Percentiles rank a stretch among this genome's conserved stretches.
Conservation (phyloP, 768 basidiomycete species). For the Leucosporidium creatinivorum region DNA sequence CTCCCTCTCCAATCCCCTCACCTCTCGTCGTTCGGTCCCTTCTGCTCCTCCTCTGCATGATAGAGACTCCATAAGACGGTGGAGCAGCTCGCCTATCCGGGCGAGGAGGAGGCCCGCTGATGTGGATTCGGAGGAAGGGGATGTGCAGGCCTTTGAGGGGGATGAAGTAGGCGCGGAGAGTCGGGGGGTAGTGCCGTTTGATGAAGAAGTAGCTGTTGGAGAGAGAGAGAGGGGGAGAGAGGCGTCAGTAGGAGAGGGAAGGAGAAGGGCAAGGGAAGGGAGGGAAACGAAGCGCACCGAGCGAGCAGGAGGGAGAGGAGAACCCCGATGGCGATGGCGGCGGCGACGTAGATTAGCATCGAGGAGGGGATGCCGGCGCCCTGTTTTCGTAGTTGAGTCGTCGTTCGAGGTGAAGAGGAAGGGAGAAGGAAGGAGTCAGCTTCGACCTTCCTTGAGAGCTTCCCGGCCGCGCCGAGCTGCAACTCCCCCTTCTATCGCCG, state of each 20-base stretch:
- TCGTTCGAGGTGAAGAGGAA: too few species aligned
- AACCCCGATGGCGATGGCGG: constrained; percentile 16
- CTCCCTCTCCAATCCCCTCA: constrained; percentile 20
- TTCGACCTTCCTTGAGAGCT: too few species aligned
- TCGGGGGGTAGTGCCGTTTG: constrained; percentile 12
- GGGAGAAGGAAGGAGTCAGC: not conserved
- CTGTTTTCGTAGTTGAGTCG: too few species aligned
- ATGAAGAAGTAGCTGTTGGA: constrained; percentile 25
- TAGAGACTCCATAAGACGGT: not conserved
- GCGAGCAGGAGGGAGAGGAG: constrained; percentile 9
- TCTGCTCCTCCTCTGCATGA: not conserved
- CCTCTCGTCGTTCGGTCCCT: constrained; percentile 17
- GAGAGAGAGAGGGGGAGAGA: not conserved
- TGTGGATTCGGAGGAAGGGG: constrained; percentile 4
- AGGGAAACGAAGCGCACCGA: not conserved
- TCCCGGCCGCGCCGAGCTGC: too few species aligned
- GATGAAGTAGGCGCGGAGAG: constrained; percentile 23
- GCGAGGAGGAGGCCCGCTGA: constrained; percentile 5
- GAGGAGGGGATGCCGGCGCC: not conserved
- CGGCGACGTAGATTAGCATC: constrained; percentile 17
- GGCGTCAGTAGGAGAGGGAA: not conserved
- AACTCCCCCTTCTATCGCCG: too few species aligned
- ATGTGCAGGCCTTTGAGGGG: constrained; percentile 21
- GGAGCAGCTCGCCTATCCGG: not conserved
- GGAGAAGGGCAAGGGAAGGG: not conserved